Percentiles rank a stretch among this genome's conserved stretches.
These are phyloP conservation scores for Aspergillus chevalieri DNA, from an alignment of 2,329 filamentous ascomycete genomes.

Conservation along the genomic window DNA sequence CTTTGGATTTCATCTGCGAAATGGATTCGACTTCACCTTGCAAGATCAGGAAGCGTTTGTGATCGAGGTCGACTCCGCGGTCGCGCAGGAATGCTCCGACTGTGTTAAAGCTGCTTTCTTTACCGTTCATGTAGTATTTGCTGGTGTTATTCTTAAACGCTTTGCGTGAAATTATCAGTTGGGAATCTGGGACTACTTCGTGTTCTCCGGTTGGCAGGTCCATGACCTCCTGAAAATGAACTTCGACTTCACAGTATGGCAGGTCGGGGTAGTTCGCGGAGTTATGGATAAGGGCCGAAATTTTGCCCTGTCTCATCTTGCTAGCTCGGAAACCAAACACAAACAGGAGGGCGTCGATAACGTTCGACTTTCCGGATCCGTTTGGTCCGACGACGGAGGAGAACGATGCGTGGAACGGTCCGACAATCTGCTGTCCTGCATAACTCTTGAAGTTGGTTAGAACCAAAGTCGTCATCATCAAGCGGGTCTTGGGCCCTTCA, in stretches of 20 bases:
- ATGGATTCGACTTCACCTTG: slow-evolving; percentile 98
- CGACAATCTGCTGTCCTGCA: slow-evolving; percentile 87
- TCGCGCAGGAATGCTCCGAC: slow-evolving; percentile 84
- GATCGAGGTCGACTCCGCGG: slow-evolving; percentile 87
- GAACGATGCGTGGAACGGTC: slow-evolving; percentile 94
- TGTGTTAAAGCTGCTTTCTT: slow-evolving; percentile 82
- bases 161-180: slow-evolving; percentile 79
- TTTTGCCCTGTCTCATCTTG: slow-evolving; percentile 99
- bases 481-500: slow-evolving; percentile 70
- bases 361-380: slow-evolving; percentile 96
- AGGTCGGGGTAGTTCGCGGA: slow-evolving; percentile 80
- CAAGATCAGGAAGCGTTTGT: slow-evolving; percentile 95
- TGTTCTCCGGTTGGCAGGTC: slow-evolving; percentile 72
- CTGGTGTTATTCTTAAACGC: slow-evolving; percentile 98
- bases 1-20: slow-evolving; percentile 98
- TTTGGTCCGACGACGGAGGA: slow-evolving; percentile 97
- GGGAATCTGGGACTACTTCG: slow-evolving; percentile 74
- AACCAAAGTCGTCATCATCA: slow-evolving; percentile 86
- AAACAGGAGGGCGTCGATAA: slow-evolving; percentile 95
- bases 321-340: slow-evolving; percentile 99
- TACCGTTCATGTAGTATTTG: slow-evolving; percentile 94
- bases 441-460: slow-evolving; percentile 99
- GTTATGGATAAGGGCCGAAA: slow-evolving; percentile 96
- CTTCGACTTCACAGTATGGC: slow-evolving; percentile 88
- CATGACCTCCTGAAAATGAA: slow-evolving; percentile 92